Evolutionary conservation across 306 rosid genomes (phyloP), one percentile per base, ranked within the genome.

Genomic region (Hippophae rhamnoides): DNA sequence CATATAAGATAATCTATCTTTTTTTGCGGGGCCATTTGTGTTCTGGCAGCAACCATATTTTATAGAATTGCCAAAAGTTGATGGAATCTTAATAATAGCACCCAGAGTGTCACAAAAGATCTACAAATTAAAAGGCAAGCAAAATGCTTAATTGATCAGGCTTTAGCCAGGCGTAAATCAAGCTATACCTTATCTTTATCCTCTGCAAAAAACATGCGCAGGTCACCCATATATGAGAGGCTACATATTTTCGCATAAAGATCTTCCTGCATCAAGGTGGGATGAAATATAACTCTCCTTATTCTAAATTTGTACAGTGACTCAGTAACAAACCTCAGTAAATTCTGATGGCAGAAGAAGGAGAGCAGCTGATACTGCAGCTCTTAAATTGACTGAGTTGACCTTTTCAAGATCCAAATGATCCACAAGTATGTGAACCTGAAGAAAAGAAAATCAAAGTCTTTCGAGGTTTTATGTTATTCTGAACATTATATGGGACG

Each of bases 161-260:
- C 53, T 49, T 47, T 49, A 31, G 38, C 44, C 6, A 57, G 69
- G 54, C 67, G 59, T 60, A 31, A 31, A 31, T 31, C 57, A 23
- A 74, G 64, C 50, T 57, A 31, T 78, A 87, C 98, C 96, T 92
- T 87, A 69, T 81, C 63, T 80, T 76, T 85, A 72, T 92, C 98
- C 85, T 92, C 96, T 0, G 95, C 95, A 87, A 92, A 92, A 69
- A 87, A 77, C 98, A 87, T 92, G 23, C 95, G 89, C 65, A 92
- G 61, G 63, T 92, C 98, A 43, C 98, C 96, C 67, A 58, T 78
- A 57, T 92, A 87, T 8, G 98, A 92, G 56, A 92, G 96, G 65
- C 89, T 81, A 54, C 98, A 92, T 72, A 92, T 79, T 78, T 87
- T 87, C 65, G 95, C 92, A 76, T 87, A 92, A 13, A 92, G 79